Conservation (phyloP, 2,329 filamentous ascomycete species). For the Cladosporium phlei region DNA sequence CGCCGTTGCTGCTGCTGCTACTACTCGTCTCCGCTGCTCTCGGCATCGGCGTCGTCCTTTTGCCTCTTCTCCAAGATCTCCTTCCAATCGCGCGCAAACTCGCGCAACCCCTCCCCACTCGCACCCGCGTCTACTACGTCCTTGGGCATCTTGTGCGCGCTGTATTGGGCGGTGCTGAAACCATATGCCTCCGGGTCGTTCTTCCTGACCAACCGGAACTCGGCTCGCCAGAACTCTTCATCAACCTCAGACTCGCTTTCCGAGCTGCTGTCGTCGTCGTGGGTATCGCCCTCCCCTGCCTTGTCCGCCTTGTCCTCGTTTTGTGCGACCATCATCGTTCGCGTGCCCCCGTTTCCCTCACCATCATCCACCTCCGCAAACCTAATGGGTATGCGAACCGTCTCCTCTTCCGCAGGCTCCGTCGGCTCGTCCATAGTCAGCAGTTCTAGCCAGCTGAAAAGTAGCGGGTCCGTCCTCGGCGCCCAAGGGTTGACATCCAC, state of each 20-base stretch:
- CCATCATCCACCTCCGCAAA: neutral
- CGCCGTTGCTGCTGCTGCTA: too few species aligned
- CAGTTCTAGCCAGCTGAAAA: constrained; percentile 88
- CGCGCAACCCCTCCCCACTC: constrained; percentile 64
- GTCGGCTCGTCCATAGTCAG: constrained; percentile 62
- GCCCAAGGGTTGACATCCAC: constrained; percentile 98
- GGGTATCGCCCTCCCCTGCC: constrained; percentile 7
- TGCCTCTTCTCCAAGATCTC: constrained; percentile 41
- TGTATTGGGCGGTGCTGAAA: constrained; percentile 81
- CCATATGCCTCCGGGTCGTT: constrained; percentile 86
- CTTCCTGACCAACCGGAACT: constrained; percentile 75
- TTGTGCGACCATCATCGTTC: neutral
- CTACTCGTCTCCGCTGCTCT: constrained; percentile 21
- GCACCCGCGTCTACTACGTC: constrained; percentile 73
- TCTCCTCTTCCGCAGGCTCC: constrained; percentile 28
- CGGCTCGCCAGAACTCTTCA: constrained; percentile 58
- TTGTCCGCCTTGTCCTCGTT: too few species aligned
- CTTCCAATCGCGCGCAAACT: constrained; percentile 58
- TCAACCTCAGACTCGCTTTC: constrained; percentile 43
- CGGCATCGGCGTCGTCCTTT: constrained; percentile 31
- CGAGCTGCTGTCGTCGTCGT: constrained; percentile 27
- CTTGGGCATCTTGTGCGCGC: constrained; percentile 88
- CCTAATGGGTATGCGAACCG: constrained; percentile 11
- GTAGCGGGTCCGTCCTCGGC: constrained; percentile 74
- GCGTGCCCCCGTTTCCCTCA: neutral